These are phyloP conservation scores for Mercurialis annua DNA, from an alignment of 345 rosid genomes.

Conservation along the genomic window DNA sequence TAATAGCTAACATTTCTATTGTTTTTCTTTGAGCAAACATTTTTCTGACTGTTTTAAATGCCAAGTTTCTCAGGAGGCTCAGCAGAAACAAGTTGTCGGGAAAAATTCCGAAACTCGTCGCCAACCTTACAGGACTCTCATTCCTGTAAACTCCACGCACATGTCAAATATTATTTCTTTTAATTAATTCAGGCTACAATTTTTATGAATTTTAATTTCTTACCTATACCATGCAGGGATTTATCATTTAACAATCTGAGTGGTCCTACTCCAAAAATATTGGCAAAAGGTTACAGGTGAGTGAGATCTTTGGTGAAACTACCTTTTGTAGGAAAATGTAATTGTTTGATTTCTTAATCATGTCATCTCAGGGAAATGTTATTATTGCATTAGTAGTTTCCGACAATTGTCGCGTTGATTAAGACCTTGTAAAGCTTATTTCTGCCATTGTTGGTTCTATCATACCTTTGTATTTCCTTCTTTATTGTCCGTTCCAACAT, in stretches of 20 bases:
- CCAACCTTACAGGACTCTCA: constrained; percentile 80
- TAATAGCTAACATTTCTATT: constrained; percentile 1
- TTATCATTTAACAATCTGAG: constrained; percentile 89
- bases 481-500: too few species aligned
- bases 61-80: constrained; percentile 63
- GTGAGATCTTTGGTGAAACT: constrained; percentile 30
- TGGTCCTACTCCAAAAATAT: constrained; percentile 79
- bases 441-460: not conserved
- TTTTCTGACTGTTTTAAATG: constrained; percentile 24
- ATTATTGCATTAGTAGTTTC: not conserved
- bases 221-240: constrained; percentile 47
- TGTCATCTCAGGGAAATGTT: not conserved
- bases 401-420: too few species aligned
- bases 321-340: not conserved
- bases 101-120: constrained; percentile 63
- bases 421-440: not conserved
- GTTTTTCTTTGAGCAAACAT: constrained; percentile 13
- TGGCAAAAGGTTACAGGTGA: constrained; percentile 86
- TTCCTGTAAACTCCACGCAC: constrained; percentile 57
- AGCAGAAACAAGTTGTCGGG: constrained; percentile 74
- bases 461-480: too few species aligned
- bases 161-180: not conserved
- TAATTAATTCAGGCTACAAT: not conserved
- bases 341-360: not conserved
- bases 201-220: constrained; percentile 1